Base-by-base conservation (phyloP, 371 early-diverging fungal genomes). In the Mucor ambiguus region DNA sequence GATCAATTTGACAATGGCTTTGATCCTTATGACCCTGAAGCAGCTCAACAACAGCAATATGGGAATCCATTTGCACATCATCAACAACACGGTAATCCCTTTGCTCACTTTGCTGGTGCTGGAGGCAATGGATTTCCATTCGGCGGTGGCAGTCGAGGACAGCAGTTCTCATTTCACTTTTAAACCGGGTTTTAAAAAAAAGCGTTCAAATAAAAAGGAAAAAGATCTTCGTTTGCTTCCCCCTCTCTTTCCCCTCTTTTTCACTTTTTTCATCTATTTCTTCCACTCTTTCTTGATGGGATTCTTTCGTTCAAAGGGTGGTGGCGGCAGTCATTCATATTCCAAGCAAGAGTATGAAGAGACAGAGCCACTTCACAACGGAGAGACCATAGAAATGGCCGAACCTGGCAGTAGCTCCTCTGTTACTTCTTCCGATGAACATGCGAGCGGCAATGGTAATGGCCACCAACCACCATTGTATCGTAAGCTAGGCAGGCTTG, bases 21-120 rank as follows among this genome's bases (percentile, higher is more conserved):
- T 55, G 98, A 97, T 79, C 97, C 97, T n/a, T 94, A 93, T 76
- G 97, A 95, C 68, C 91, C 93, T 32, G 83, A 77, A 18, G 83
- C 79, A 61, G 87, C 85, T 8, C 78, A 75, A 29, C 69, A 68
- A 29, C 75, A 77, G 26, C 66, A 67, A 26, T 35, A 49, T 18
- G 67, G 72, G 2, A 82, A 88, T 55, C 88, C 85, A 4, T 87
- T 87, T 66, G 88, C 75, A 2, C 58, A 57, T 33, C 85, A 85
- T 29, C 66, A 66, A 10, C 33, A 73, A 3, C 56, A 73, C 26
- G 76, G 75, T 0, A 83, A 88, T 48, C 88, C 85, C 2, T 87
- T 87, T 70, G 88, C 77, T 58, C 85, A 85, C 37, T 83, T 82
- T 60, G 86, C 82, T 30, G 85, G 78, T 38, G 87, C 81, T 68